Base-by-base conservation (phyloP, 225 moss, liverwort and hornwort genomes). In the Takakia lepidozioides region DNA sequence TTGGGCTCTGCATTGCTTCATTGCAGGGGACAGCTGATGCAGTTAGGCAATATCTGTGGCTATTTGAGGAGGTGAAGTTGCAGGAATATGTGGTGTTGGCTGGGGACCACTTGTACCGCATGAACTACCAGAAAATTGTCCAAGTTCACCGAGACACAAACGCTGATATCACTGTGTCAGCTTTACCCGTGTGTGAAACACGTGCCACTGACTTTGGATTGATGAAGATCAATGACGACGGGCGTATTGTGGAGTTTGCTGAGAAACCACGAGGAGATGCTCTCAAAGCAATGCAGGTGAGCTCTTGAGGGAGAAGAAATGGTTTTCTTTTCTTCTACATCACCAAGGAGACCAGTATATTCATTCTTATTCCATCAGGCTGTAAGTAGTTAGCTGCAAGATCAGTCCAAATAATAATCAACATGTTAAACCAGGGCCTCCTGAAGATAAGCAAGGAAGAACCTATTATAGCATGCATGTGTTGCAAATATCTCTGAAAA, bases 111-210 rank as follows among this genome's bases (percentile, higher is more conserved):
- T 52, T 98, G 41, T 98, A 98, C 58, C 91, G 98, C 0, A 98
- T 98, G 98, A 91, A 98, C 59, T 98, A 98, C 62, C 98, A 98
- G 25, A 80, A 87, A 32, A 91, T 98, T 40, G 69, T 98, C 27
- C 66, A 74, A 56, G 83, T 73, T 16, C 98, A 91, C 51, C 67
- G 98, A 19, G 98, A 98, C 51, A 83, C 85, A 3, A 67, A 87
- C 41, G 98, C 98, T 3, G 98, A 98, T 29, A 98, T 98, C 15
- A 98, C 98, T 27, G 91, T 98, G 1, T 91, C 98, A 23, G 98
- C 98, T 29, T 46, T 98, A 46, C 98, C 98, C 0, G 87, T 98
- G 91, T 85, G 87, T 23, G 98, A 98, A 69, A 75, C 60, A 27
- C 98, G 91, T 44, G 98, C 98, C 6, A 83, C 85, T 25, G 66